phyloP scores from a whole-genome alignment of 306 rosid species.

The Prunus mongolica region DNA sequence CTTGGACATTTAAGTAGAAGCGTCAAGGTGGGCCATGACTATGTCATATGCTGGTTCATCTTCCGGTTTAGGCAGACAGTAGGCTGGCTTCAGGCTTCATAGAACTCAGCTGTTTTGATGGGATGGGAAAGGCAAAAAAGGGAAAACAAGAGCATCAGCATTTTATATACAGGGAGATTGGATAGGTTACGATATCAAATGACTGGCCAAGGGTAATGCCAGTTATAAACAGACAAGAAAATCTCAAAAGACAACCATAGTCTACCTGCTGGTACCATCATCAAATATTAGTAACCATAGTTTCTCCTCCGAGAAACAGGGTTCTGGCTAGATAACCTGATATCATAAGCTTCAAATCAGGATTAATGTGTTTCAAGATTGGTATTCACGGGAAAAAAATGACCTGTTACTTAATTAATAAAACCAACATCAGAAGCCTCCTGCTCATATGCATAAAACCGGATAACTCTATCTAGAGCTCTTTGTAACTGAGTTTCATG shows the following conservation, averaged over 20 bases:
- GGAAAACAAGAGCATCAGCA: conserved; percentile 94
- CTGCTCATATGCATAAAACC: background rate
- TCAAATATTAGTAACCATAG: conserved; percentile 43
- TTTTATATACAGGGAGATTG: conserved; percentile 59
- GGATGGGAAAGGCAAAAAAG: conserved; percentile 94
- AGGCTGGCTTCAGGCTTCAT: conserved; percentile 98
- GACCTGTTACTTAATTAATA: background rate
- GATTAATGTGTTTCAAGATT: conserved; percentile 1
- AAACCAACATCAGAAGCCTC: background rate
- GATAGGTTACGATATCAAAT: conserved; percentile 71
- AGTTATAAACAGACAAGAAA: conserved; percentile 31
- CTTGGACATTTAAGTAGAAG: conserved; percentile 76
- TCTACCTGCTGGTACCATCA: conserved; percentile 42
- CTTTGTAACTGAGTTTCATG: background rate
- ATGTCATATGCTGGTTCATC: conserved; percentile 98
- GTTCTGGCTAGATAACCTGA: conserved; percentile 53
- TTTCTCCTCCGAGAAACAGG: conserved; percentile 59
- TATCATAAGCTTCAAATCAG: conserved; percentile 34
- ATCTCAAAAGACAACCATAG: conserved; percentile 25
- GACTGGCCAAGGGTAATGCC: conserved; percentile 37
- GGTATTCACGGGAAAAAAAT: background rate
- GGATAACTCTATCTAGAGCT: no score
- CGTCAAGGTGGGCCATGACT: conserved; percentile 93
- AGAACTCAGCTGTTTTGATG: conserved; percentile 93
- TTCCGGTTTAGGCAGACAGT: conserved; percentile 84